Evolutionary conservation across 192 early-diverging fungal species (phyloP), one percentile per base, ranked within the genome.

Genomic region (Chytriomyces sp.): DNA sequence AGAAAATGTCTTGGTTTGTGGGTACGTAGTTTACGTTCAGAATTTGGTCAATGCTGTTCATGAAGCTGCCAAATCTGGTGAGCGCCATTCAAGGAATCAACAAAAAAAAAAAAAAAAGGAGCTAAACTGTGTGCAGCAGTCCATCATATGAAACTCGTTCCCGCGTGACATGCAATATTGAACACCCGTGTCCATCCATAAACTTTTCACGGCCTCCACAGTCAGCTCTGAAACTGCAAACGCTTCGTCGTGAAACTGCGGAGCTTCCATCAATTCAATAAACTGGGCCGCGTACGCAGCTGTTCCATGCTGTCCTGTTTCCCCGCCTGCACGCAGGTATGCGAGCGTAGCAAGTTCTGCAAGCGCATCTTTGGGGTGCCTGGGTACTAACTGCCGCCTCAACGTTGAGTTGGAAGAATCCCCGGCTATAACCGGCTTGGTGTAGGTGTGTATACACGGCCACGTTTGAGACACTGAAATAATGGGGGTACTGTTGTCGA

Each of bases 1-100:
- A 82, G 23, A 93, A 78, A 47, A 93, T 92, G 79, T 93, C 92
- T 46, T 87, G 81, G 61, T 90, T 86, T 35, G 86, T 86, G 7
- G 92, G 92, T 9, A 80, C 43, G 77, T 91, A 93, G 24, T 84
- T 76, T 50, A 67, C 64, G 8, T 71, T 46, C 3, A 79, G 74
- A 20, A 91, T 69, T n/a, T 90, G 84, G 10, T 79, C 86, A 26
- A 90, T 67, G 49, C 77, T 69, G 18, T 69, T 67, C 57, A 84
- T 61, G 48, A 81, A 78, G 60, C 69, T 75, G 43, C 46, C 26
- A 35, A 35, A 35, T 35, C 35, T 35, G 35, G 35, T 35, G 0
- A 35, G 35, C 35, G 35, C 35, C 35, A 70, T 7, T 5, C 16
- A 60, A 57, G 2, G 48, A 13, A 13, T 18, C 10, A 47, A n/a